Base-by-base conservation (phyloP, 257 asterid species). In the Datura wrightii region DNA sequence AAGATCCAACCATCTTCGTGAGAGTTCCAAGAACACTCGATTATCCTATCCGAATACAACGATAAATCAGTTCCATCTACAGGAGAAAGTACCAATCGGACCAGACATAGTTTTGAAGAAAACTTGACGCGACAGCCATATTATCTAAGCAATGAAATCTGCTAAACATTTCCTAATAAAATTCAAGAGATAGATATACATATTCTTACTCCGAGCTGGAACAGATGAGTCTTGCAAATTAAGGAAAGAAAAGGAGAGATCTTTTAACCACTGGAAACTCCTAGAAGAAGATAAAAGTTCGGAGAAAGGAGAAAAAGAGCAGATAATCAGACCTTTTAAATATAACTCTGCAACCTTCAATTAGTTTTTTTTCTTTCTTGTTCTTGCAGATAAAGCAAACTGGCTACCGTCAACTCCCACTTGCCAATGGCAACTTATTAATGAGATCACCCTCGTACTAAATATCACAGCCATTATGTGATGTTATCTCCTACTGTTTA, bases 271-370 rank as follows among this genome's bases (percentile, higher is more conserved):
- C 62, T 50, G 46, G 63, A 78, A 78, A 78, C 82, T 52, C 62
- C 31, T 50, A 37, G 6, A 62, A 62, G 48, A 58, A 52, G 24
- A 76, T 31, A n/a, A 6, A 24, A 52, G 63, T 50, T 50, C 46
- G 52, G 24, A 36, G 44, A 34, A 31, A 52, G 48, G 63, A 78
- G 82, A 52, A 52, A 31, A 24, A 78, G 63, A 31, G 37, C 56
- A n/a, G 85, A 41, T 39, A 74, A 52, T 66, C 85, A 63, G 44
- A 83, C 85, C 85, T n/a, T 83, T 44, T 55, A 83, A 83, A 83
- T 52, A 65, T 58, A 39, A 83, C 80, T 67, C 55, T 71, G 62
- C 85, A 83, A 46, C 85, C 85, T 36, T 83, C 85, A 54, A 83
- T 83, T 83, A 48, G 55, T 72, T 83, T 83, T 34, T 66, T 83